Base-by-base conservation (phyloP, 306 rosid genomes). In the Prunus mira region DNA sequence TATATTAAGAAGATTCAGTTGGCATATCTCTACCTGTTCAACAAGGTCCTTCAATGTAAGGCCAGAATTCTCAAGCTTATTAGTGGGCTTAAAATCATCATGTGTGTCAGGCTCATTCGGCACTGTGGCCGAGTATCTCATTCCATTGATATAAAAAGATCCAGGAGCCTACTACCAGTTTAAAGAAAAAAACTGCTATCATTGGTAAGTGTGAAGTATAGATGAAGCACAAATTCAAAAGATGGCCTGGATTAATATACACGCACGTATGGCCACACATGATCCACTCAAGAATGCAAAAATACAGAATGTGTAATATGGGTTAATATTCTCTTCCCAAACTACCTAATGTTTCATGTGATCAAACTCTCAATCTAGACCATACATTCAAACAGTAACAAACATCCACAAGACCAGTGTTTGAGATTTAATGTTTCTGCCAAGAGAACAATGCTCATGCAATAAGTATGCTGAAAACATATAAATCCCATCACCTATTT, bases 21-120 rank as follows among this genome's bases (percentile, higher is more conserved):
- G 46, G 72, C 65, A 77, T 58, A 54, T 49, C 73, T 45, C 51
- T 71, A 90, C 99, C 93, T 87, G 88, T 84, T 92, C 93, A 65
- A 95, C 88, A 76, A 92, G 56, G 51, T 90, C 87, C 72, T 85
- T 54, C 80, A 95, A 85, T 50, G 90, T 88, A 81, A 75, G 38
- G 78, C 72, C 84, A 27, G 90, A 86, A 79, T 32, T 61, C 34
- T 85, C 88, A 51, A 88, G 51, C 79, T 95, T 90, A 62, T 78
- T 87, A 51, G 91, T 82, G 7, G 99, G 97, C 79, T 86, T 95
- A 84, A 95, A 95, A 73, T 92, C 99, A 50, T 92, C 97, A 43
- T 90, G 99, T 1, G 97, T 88, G 57, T 92, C 99, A 3, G 87
- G 80, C 79, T 92, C 98, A 80, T 80, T 77, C 4, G 93, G 84